Evolutionary conservation across 176 grass and related monocot species (phyloP).

Genomic region (Carex littledalei): DNA sequence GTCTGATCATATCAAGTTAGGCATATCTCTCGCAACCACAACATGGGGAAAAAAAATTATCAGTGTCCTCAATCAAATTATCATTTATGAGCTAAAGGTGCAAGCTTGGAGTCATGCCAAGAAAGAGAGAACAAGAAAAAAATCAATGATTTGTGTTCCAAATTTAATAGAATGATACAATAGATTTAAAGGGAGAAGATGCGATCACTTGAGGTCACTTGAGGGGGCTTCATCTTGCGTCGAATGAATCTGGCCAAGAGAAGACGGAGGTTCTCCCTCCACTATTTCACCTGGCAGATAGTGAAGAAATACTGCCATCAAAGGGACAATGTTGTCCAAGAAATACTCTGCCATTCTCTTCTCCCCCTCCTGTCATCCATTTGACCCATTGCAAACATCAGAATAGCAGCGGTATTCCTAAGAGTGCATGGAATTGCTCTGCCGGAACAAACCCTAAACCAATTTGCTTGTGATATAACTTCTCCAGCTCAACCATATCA

Average conservation of each 20-base stretch:
- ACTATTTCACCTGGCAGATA: background rate
- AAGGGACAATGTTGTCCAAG: background rate
- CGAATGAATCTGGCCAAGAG: background rate
- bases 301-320: background rate
- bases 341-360: background rate
- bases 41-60: background rate
- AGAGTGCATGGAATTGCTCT: background rate
- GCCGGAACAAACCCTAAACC: background rate
- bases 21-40: too few relatives aligned
- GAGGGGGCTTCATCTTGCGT: background rate
- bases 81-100: background rate
- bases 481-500: background rate
- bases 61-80: background rate
- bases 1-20: too few relatives aligned
- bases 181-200: background rate
- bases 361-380: background rate
- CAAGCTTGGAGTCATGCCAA: background rate
- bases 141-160: background rate
- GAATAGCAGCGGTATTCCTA: background rate
- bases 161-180: background rate
- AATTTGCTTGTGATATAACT: background rate
- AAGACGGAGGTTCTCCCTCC: background rate
- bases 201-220: background rate
- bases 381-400: background rate
- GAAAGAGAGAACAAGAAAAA: background rate